phyloP scores from a whole-genome alignment of 768 basidiomycete genomes.

The Holtermannia corniformis region DNA sequence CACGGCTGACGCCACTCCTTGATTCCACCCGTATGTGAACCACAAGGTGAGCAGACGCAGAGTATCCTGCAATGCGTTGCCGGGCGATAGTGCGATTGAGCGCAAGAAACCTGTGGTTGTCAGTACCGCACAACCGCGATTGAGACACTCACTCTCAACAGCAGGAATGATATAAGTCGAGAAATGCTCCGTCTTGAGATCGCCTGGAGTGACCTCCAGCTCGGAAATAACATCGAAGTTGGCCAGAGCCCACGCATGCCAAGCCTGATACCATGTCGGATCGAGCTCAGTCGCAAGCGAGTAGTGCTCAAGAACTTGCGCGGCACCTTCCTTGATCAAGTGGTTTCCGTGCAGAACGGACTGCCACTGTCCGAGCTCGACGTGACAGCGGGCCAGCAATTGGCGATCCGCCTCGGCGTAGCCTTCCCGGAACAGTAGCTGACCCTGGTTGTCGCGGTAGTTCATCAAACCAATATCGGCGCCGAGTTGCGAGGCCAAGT shows the following conservation, averaged over 20 bases:
- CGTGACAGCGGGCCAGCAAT: constrained; percentile 89
- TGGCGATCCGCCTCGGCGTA: constrained; percentile 48
- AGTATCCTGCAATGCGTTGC: constrained; percentile 89
- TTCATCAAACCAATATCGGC: constrained; percentile 62
- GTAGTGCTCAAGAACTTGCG: constrained; percentile 65
- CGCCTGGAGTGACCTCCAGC: constrained; percentile 58
- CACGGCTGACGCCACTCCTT: constrained; percentile 83
- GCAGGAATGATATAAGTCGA: constrained; percentile 82
- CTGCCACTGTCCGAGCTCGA: constrained; percentile 95
- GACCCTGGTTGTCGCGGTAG: constrained; percentile 48
- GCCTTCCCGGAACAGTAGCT: constrained; percentile 44
- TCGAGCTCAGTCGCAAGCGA: constrained; percentile 81
- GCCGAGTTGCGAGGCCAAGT: constrained; percentile 66
- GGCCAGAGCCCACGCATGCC: constrained; percentile 96
- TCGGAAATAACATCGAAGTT: constrained; percentile 88
- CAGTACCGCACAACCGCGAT: too few species aligned
- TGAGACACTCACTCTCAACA: constrained; percentile 59
- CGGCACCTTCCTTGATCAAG: constrained; percentile 43
- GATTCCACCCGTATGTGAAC: constrained; percentile 93
- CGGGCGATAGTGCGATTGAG: constrained; percentile 79
- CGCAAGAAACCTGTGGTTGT: constrained; percentile 60
- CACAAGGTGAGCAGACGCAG: constrained; percentile 85
- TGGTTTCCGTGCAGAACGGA: constrained; percentile 68
- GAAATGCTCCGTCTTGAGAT: constrained; percentile 56
- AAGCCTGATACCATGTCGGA: constrained; percentile 96